phyloP scores from a whole-genome alignment of 306 rosid genomes.

The Lathyrus tuberosus region DNA sequence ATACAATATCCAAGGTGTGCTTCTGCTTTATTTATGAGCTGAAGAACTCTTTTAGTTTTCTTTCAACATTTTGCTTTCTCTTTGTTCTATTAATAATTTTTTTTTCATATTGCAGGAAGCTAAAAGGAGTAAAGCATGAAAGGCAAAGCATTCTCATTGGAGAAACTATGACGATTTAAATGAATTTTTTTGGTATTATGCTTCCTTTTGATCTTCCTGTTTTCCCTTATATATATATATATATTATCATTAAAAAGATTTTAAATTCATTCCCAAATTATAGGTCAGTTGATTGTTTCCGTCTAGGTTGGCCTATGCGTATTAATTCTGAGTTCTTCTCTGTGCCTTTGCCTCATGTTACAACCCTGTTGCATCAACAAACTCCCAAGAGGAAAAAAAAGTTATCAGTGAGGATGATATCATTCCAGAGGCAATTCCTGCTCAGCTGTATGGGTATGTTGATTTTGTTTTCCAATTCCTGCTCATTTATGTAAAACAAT shows the following conservation, averaged over 20 bases:
- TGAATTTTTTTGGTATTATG: conserved; percentile 83
- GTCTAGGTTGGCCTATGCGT: conserved; percentile 95
- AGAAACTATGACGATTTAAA: conserved; percentile 82
- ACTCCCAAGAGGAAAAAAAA: no score
- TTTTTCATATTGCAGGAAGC: conserved; percentile 60
- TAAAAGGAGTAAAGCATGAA: conserved; percentile 62
- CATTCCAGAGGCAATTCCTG: no score
- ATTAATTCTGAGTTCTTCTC: conserved; percentile 72
- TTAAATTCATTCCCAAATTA: conserved; percentile 36
- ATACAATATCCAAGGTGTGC: conserved; percentile 72
- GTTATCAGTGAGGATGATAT: no score
- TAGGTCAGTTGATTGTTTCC: conserved; percentile 87
- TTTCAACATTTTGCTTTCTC: conserved; percentile 22
- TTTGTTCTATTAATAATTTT: conserved; percentile 11
- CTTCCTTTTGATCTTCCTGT: conserved; percentile 5
- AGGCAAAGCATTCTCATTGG: conserved; percentile 75
- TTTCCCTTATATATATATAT: conserved; percentile 11
- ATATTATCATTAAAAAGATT: conserved; percentile 32
- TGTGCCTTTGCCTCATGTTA: conserved; percentile 46
- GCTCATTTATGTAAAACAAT: no score
- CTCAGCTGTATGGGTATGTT: no score
- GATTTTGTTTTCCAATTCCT: no score
- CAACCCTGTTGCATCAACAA: no score
- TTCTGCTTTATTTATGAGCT: conserved; percentile 13
- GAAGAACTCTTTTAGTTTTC: conserved; percentile 13